Percentiles rank a stretch among this genome's conserved stretches.
phyloP scores from a whole-genome alignment of 2,329 filamentous ascomycete species.

The Aspergillus spinulosporus region DNA sequence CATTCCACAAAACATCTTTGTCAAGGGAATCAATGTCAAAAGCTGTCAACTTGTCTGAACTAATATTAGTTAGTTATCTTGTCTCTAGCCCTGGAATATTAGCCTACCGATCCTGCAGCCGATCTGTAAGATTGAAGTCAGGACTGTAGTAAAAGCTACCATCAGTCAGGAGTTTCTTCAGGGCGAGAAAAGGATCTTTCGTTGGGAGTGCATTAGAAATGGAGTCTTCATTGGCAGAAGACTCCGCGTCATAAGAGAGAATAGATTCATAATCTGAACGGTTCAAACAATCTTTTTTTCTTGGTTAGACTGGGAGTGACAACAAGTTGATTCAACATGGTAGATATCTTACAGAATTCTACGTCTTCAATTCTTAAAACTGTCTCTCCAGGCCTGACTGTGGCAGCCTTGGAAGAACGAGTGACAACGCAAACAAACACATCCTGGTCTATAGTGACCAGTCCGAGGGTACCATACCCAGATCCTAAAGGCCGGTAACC shows the following conservation, averaged over 20 bases:
- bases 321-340: not conserved
- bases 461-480: conserved; percentile 80
- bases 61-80: conserved; percentile 37
- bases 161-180: conserved; percentile 89
- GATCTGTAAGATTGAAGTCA: conserved; percentile 95
- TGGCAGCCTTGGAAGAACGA: conserved; percentile 73
- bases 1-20: conserved; percentile 94
- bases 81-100: conserved; percentile 8
- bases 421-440: conserved; percentile 91
- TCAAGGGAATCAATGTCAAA: conserved; percentile 94
- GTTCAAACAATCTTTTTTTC: conserved; percentile 72
- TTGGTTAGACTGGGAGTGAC: conserved; percentile 8
- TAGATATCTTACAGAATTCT: conserved; percentile 64
- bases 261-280: conserved; percentile 82
- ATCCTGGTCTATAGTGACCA: conserved; percentile 80
- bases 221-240: conserved; percentile 55
- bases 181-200: conserved; percentile 84
- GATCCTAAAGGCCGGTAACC: conserved; percentile 77
- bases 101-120: conserved; percentile 77
- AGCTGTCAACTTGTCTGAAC: conserved; percentile 70
- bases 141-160: conserved; percentile 97
- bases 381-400: conserved; percentile 80
- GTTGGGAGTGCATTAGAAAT: conserved; percentile 54
- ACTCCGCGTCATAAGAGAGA: conserved; percentile 55
- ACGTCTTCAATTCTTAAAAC: conserved; percentile 84